A percentile compares a stretch with the other conserved stretches of the same genome.
Evolutionary conservation across 1,139 yeast genomes (phyloP).

Genomic region (Suhomyces atakaporum): DNA sequence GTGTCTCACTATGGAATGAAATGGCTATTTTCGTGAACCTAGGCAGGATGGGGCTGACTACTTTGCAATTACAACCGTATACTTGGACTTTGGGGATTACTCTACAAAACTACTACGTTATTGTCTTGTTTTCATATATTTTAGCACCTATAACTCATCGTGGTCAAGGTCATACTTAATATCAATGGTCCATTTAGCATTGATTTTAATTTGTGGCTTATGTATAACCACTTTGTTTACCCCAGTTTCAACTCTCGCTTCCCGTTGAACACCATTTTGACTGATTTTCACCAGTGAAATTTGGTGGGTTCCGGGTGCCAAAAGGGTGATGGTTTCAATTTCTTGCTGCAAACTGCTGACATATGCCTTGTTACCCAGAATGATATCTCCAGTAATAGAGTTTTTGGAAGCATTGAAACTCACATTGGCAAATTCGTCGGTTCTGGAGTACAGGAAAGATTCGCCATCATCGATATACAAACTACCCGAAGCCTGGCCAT

Average conservation of each 20-base stretch:
- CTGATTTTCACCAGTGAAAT: conserved; percentile 26
- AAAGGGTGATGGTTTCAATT: conserved; percentile 63
- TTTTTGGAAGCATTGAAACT: conserved; percentile 28
- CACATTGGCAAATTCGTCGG: conserved; percentile 50
- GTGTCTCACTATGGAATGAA: too few species aligned
- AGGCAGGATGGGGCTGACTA: too few species aligned
- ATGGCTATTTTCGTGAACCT: too few species aligned
- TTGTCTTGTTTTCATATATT: not conserved
- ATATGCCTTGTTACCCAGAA: conserved; percentile 19
- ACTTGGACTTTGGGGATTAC: too few species aligned
- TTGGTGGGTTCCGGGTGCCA: conserved; percentile 34
- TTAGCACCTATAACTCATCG: conserved; percentile 34
- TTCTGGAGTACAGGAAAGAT: conserved; percentile 53
- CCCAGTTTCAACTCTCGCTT: conserved; percentile 20
- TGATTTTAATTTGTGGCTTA: conserved; percentile 55
- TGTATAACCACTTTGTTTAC: conserved; percentile 39
- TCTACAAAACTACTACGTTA: not conserved
- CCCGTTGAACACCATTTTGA: conserved; percentile 40
- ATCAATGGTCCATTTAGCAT: conserved; percentile 50
- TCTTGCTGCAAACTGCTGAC: conserved; percentile 24
- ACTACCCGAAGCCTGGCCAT: conserved; percentile 53
- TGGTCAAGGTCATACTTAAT: conserved; percentile 19
- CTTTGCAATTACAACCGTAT: too few species aligned
- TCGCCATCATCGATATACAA: conserved; percentile 87
- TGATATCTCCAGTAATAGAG: conserved; percentile 18